A percentile compares a stretch with the other conserved stretches of the same genome.
Conservation (phyloP, 129 eudicot genomes). For the Mikania micrantha region DNA sequence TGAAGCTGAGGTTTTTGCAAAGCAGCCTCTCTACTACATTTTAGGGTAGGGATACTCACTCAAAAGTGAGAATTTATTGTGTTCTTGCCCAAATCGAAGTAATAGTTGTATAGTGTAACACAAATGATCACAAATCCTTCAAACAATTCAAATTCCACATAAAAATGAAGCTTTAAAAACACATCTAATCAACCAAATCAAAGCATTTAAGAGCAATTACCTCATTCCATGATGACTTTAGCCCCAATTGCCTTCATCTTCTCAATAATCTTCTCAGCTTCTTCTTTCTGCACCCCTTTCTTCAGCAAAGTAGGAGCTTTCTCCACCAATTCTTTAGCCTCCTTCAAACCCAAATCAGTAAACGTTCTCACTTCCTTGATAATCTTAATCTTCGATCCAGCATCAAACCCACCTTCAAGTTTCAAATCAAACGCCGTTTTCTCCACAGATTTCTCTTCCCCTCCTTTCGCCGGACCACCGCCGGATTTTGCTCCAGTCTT, state of each 20-base stretch:
- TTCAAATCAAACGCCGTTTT: conserved; percentile 83
- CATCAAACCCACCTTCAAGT: conserved; percentile 79
- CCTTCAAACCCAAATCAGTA: conserved; percentile 88
- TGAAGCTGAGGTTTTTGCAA: too few relatives aligned
- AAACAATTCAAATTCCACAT: not conserved
- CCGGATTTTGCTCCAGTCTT: conserved; percentile 30
- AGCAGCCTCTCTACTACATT: too few relatives aligned
- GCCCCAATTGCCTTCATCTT: conserved; percentile 86
- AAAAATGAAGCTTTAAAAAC: not conserved
- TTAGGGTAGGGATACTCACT: too few relatives aligned
- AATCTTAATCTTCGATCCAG: conserved; percentile 71
- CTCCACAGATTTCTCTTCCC: conserved; percentile 48
- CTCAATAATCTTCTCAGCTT: conserved; percentile 73
- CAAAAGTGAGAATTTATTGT: too few relatives aligned
- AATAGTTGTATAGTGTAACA: not conserved
- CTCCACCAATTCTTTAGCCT: conserved; percentile 94
- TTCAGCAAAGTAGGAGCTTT: conserved; percentile 88
- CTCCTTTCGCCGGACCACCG: conserved; percentile 31
- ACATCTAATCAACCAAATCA: not conserved
- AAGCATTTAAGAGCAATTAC: conserved; percentile 19
- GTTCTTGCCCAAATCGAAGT: too few relatives aligned
- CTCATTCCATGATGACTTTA: conserved; percentile 81
- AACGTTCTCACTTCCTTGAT: conserved; percentile 87
- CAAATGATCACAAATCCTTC: conserved; percentile 3
- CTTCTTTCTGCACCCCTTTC: conserved; percentile 79